Evolutionary conservation across 192 early-diverging fungal genomes (phyloP).

Genomic region (Thoreauomyces humboldtii): DNA sequence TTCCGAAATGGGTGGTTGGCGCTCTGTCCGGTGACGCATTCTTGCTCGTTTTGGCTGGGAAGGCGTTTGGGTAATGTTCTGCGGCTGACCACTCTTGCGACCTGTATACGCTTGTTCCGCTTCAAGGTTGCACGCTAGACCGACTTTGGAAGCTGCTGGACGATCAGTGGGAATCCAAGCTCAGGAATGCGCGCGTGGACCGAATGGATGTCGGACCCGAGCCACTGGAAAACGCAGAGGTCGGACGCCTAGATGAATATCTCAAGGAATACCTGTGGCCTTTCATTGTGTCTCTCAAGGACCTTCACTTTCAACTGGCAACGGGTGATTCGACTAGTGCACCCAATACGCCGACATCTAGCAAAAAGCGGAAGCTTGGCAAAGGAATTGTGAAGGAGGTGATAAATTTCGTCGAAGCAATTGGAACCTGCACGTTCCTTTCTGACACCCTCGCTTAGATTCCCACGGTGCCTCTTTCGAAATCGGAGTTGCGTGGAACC

Average conservation of each 20-base stretch:
- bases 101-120: neutral
- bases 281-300: neutral
- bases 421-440: no score
- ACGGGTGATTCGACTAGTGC: neutral
- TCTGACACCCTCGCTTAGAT: no score
- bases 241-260: conserved; percentile 1
- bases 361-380: neutral
- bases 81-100: no score
- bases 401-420: no score
- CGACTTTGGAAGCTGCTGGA: conserved; percentile 36
- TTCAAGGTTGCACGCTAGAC: conserved; percentile 35
- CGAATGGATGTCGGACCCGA: neutral
- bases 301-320: conserved; percentile 1
- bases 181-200: neutral
- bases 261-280: conserved; percentile 16
- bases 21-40: no score
- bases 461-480: neutral
- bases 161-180: conserved; percentile 26
- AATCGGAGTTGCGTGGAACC: conserved; percentile 15
- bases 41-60: no score
- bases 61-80: no score
- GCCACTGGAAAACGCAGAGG: conserved; percentile 2
- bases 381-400: conserved; percentile 3
- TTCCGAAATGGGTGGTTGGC: no score
- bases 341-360: neutral